Evolutionary conservation across 306 rosid species (phyloP).

Genomic region (Lathyrus tuberosus): DNA sequence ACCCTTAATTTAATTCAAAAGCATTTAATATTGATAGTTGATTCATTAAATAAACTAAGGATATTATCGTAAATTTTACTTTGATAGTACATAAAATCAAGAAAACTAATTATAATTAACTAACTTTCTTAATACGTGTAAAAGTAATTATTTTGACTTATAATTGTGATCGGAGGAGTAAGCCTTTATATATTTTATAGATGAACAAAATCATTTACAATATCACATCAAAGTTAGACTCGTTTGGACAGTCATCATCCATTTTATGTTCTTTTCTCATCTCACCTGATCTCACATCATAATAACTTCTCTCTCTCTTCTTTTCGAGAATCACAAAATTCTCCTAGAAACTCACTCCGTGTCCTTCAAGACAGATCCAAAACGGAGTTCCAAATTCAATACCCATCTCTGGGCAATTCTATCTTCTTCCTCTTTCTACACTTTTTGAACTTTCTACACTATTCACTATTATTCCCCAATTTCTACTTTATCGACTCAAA

Average conservation of each 20-base stretch:
- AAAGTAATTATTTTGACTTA: too few relatives aligned
- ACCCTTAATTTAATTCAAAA: too few relatives aligned
- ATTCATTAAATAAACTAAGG: too few relatives aligned
- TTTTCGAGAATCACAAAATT: slow-evolving; percentile 27
- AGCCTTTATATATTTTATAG: too few relatives aligned
- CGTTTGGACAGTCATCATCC: slow-evolving; percentile 29
- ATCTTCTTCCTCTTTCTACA: slow-evolving; percentile 15
- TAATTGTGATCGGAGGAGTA: too few relatives aligned
- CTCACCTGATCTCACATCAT: background rate
- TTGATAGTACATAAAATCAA: too few relatives aligned
- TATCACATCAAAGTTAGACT: background rate
- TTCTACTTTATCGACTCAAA: slow-evolving; percentile 21
- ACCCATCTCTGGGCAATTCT: background rate
- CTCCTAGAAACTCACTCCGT: slow-evolving; percentile 37
- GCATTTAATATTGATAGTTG: too few relatives aligned
- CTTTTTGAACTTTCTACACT: slow-evolving; percentile 29
- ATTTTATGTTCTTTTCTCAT: slow-evolving; percentile 21
- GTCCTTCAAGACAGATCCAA: slow-evolving; percentile 56
- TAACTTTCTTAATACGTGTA: too few relatives aligned
- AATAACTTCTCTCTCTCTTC: background rate
- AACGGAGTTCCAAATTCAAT: slow-evolving; percentile 29
- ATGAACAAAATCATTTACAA: too few relatives aligned
- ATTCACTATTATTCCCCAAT: slow-evolving; percentile 31
- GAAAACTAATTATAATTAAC: too few relatives aligned
- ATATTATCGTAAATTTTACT: too few relatives aligned